Evolutionary conservation across 257 asterid species (phyloP).

Genomic region (Osmanthus fragrans): DNA sequence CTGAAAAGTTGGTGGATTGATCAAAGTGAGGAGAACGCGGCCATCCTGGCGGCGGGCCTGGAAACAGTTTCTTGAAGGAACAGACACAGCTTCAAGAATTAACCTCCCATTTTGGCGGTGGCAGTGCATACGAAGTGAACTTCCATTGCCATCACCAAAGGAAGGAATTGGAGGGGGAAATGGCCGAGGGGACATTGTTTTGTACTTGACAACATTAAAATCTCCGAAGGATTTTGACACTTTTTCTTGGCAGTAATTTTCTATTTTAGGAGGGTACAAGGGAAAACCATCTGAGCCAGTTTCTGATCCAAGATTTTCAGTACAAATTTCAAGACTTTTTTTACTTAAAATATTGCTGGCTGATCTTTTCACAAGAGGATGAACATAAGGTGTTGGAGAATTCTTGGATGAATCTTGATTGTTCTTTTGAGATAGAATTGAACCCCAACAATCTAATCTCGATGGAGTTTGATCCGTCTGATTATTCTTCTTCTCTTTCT

Average conservation of each 20-base stretch:
- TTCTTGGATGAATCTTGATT: conserved; percentile 13
- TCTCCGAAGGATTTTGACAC: conserved; percentile 28
- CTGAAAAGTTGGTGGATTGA: conserved; percentile 22
- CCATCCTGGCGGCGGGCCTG: conserved; percentile 62
- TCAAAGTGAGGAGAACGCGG: conserved; percentile 59
- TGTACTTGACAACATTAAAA: conserved; percentile 45
- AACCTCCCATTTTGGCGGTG: conserved; percentile 64
- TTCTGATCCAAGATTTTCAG: conserved; percentile 89
- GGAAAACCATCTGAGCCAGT: conserved; percentile 74
- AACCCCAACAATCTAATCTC: conserved; percentile 39
- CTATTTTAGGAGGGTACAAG: conserved; percentile 23
- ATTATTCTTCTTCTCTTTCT: conserved; percentile 16
- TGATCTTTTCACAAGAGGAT: conserved; percentile 56
- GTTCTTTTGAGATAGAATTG: conserved; percentile 42
- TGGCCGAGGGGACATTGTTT: conserved; percentile 38
- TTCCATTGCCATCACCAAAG: conserved; percentile 41
- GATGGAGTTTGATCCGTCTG: not conserved
- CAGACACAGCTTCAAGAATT: conserved; percentile 64
- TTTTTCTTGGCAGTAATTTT: not conserved
- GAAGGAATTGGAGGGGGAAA: conserved; percentile 84
- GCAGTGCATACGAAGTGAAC: conserved; percentile 58
- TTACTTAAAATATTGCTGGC: conserved; percentile 41
- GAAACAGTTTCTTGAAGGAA: conserved; percentile 50
- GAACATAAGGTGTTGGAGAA: conserved; percentile 49
- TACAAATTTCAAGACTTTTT: conserved; percentile 77